Percentiles rank a stretch among this genome's conserved stretches.
These are phyloP conservation scores for Tritrichomonas foetus DNA, from an alignment of 208 protist genomes.

Conservation along the genomic window DNA sequence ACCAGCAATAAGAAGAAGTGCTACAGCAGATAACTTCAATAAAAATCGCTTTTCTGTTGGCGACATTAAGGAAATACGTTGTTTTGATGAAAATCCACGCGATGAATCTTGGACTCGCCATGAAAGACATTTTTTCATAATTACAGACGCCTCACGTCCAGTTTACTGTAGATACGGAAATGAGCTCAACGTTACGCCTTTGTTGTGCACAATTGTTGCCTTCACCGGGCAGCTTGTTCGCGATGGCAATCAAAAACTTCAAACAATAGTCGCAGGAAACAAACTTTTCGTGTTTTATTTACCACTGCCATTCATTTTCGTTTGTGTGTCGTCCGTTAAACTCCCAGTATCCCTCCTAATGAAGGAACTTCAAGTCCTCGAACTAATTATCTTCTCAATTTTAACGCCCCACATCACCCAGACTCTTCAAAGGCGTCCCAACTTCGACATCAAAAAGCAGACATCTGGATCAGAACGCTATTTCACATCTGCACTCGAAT, in stretches of 20 bases:
- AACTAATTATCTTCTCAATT: background rate
- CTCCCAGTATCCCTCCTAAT: background rate
- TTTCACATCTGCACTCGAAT: background rate
- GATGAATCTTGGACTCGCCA: slow-evolving; percentile 6
- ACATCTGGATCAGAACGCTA: background rate
- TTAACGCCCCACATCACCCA: background rate
- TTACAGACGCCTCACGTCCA: slow-evolving; percentile 17
- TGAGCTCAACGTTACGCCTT: background rate
- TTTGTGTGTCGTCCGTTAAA: background rate
- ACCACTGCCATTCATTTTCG: background rate
- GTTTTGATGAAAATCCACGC: background rate
- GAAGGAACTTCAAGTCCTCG: background rate
- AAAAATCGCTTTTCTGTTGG: background rate
- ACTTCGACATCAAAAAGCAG: slow-evolving; percentile 12
- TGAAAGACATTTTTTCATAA: slow-evolving; percentile 34
- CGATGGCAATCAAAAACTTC: slow-evolving; percentile 30
- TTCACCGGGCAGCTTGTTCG: background rate
- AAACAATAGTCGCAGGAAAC: background rate
- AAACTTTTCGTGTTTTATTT: slow-evolving; percentile 5
- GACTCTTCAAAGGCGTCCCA: background rate
- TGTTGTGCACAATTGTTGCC: slow-evolving; percentile 2
- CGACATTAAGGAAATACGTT: background rate
- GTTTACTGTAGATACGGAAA: slow-evolving; percentile 27
- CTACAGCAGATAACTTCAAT: no score
- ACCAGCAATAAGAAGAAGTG: no score